phyloP scores from a whole-genome alignment of 352 stramenopile genomes.

The Achlya hypogyna region DNA sequence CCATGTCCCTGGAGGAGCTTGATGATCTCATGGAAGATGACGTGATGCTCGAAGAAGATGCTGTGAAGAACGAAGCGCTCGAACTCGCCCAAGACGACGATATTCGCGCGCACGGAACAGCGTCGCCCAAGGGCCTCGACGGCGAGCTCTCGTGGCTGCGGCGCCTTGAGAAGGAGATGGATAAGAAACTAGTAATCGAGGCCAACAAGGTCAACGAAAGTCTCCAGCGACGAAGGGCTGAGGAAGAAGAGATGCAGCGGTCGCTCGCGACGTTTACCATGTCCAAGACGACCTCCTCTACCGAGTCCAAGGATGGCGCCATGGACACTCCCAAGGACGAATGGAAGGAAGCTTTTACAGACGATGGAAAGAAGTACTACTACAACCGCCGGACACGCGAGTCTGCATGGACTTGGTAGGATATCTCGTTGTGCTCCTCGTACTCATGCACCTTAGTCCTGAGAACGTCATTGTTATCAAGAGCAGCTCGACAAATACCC shows the following conservation, averaged over 20 bases:
- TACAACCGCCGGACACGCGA: constrained; percentile 80
- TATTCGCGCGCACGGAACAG: background rate
- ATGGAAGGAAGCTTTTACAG: constrained; percentile 78
- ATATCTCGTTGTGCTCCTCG: background rate
- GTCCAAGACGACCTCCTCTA: background rate
- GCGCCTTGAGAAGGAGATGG: constrained; percentile 14
- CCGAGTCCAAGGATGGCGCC: background rate
- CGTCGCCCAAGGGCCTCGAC: background rate
- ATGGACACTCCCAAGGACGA: constrained; percentile 27
- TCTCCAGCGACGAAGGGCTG: constrained; percentile 6
- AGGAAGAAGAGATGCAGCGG: constrained; percentile 20
- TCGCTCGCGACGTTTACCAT: constrained; percentile 10
- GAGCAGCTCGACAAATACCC: background rate
- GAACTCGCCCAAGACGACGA: background rate
- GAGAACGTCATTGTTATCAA: constrained; percentile 18
- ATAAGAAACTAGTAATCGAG: constrained; percentile 14
- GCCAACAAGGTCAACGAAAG: constrained; percentile 17
- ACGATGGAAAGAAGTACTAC: constrained; percentile 81
- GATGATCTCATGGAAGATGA: background rate
- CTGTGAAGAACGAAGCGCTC: too few relatives aligned
- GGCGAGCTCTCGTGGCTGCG: constrained; percentile 13
- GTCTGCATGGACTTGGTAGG: constrained; percentile 75
- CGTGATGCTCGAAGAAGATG: background rate
- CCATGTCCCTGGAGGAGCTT: background rate
- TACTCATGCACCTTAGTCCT: background rate